Base-by-base conservation (phyloP, 176 grass and related monocot species). In the Lolium rigidum region DNA sequence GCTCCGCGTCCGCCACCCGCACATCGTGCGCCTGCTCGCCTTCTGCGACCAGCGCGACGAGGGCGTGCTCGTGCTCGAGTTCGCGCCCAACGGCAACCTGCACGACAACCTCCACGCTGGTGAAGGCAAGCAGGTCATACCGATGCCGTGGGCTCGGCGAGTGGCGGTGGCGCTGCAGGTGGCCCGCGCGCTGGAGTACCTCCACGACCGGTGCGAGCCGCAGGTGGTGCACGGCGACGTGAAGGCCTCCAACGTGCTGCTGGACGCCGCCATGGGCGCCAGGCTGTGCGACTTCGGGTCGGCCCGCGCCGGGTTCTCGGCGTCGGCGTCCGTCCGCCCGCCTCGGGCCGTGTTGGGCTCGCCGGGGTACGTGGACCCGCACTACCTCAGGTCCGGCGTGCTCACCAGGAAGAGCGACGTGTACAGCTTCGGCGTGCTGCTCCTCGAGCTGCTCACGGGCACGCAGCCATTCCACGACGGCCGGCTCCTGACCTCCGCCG, bases 271-370 rank as follows among this genome's bases (percentile, higher is more conserved):
- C 67, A 88, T 98, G 93, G 70, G 31, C 55, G 90, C 93, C 24
- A 84, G 90, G 79, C 92, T 98, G 37, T 98, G 96, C 57, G 96
- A 98, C 87, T 98, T 98, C 46, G 93, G 90, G 2, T 98, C 93
- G 2, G 88, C 96, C 6, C 80, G 83, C 17, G 85, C 88, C 17
- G 96, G 93, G 16, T 98, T 98, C 7, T 94, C 93, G 7, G 89
- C 93, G 14, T 92, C 93, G 5, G 89, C 93, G 14, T 67, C 93
- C 20, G 88, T 86, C 17, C 74, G 72, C 24, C 70, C 87, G n/a
- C 83, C 81, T 52, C 84, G 49, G 39, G 60, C 88, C 49, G 79
- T 94, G 86, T 79, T 83, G 0, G 93, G 96, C 0, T 95, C 96
- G 5, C 96, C 92, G 0, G 96, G 96, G 0, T 98, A 98, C 86